Conservation (phyloP, 2,329 filamentous ascomycete genomes). For the Chaetomium strumarium region DNA sequence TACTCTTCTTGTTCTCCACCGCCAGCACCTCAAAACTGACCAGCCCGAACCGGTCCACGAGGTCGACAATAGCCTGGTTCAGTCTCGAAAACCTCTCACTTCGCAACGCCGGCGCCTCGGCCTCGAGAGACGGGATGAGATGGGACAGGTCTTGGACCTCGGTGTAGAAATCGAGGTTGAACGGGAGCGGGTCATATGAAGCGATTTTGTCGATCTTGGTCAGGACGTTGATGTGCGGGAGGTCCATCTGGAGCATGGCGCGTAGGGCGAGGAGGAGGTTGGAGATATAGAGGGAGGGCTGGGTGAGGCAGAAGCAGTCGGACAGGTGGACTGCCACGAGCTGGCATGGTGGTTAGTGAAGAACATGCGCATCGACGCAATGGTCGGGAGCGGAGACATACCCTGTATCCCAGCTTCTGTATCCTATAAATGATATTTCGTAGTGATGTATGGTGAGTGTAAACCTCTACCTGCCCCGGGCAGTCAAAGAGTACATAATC, state of each 20-base stretch:
- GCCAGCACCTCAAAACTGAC: slow-evolving; percentile 91
- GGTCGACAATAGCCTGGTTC: slow-evolving; percentile 77
- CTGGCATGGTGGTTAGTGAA: slow-evolving; percentile 45
- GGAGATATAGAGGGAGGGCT: slow-evolving; percentile 91
- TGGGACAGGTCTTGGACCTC: slow-evolving; percentile 91
- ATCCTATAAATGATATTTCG: slow-evolving; percentile 87
- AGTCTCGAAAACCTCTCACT: slow-evolving; percentile 75
- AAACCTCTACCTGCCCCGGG: slow-evolving; percentile 93
- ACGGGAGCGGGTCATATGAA: slow-evolving; percentile 78
- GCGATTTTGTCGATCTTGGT: slow-evolving; percentile 96
- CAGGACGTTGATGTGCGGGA: slow-evolving; percentile 90
- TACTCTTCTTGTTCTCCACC: slow-evolving; percentile 93
- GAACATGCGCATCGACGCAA: background rate
- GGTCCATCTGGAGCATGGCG: slow-evolving; percentile 97
- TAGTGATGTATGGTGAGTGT: slow-evolving; percentile 88
- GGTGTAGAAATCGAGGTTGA: slow-evolving; percentile 96
- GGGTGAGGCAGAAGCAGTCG: slow-evolving; percentile 87
- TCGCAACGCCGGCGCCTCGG: slow-evolving; percentile 65
- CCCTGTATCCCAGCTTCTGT: slow-evolving; percentile 87
- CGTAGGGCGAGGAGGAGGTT: slow-evolving; percentile 88
- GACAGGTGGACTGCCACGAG: slow-evolving; percentile 89
- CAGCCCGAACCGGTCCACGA: slow-evolving; percentile 85
- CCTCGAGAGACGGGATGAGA: slow-evolving; percentile 71
- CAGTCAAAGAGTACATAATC: slow-evolving; percentile 96
- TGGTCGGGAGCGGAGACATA: slow-evolving; percentile 40